These are phyloP conservation scores for Lachnellula occidentalis DNA, from an alignment of 2,329 filamentous ascomycete species.

Conservation along the genomic window DNA sequence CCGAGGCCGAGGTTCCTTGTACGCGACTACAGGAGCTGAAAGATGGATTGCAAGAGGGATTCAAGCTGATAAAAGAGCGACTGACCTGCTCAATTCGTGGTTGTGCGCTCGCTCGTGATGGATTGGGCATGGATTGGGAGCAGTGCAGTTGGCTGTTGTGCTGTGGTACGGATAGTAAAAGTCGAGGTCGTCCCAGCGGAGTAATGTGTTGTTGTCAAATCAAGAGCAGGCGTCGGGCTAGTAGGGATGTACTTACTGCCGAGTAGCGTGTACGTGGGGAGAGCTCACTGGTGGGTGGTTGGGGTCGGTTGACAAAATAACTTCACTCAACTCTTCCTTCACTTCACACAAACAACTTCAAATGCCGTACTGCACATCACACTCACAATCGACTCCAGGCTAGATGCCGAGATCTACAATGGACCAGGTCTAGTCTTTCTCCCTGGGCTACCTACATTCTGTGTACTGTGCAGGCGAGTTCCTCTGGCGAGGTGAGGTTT, in stretches of 20 bases:
- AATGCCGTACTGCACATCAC: too few species aligned
- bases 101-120: conserved; percentile 15
- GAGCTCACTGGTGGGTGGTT: neutral
- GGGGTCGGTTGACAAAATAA: neutral
- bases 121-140: conserved; percentile 52
- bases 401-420: too few species aligned
- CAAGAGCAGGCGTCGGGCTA: neutral
- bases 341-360: neutral
- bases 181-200: neutral
- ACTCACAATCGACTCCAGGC: too few species aligned
- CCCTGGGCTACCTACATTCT: too few species aligned
- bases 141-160: conserved; percentile 27
- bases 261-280: neutral
- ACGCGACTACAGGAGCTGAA: neutral
- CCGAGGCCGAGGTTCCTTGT: conserved; percentile 15
- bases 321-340: neutral
- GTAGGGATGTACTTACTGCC: neutral
- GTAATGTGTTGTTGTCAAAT: neutral
- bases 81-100: conserved; percentile 3
- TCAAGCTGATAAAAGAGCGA: neutral
- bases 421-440: too few species aligned
- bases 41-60: neutral
- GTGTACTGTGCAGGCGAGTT: too few species aligned
- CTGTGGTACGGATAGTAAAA: conserved; percentile 39
- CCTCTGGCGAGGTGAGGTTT: too few species aligned